These are phyloP conservation scores for Trichoderma sp. DNA, from an alignment of 2,329 filamentous ascomycete genomes.

Conservation along the genomic window DNA sequence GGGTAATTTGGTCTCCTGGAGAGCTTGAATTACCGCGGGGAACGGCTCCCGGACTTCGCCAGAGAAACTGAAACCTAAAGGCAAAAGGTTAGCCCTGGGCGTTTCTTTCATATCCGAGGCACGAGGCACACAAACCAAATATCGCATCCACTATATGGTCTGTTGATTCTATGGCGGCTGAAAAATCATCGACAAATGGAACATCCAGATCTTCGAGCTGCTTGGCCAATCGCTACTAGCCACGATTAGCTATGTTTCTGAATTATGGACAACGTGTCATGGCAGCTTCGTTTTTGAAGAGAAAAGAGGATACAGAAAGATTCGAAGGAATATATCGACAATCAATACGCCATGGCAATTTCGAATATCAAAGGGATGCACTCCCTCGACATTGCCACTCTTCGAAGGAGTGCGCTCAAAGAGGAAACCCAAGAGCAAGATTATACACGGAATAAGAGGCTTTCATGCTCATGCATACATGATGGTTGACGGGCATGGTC, in stretches of 20 bases:
- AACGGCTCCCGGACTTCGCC: constrained; percentile 95
- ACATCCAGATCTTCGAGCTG: constrained; percentile 84
- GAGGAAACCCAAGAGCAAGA: constrained; percentile 30
- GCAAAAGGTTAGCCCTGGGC: constrained; percentile 27
- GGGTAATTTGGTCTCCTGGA: constrained; percentile 73
- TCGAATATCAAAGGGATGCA: background rate
- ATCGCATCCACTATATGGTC: constrained; percentile 91
- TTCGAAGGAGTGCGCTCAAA: background rate
- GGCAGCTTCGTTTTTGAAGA: background rate
- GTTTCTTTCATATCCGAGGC: background rate
- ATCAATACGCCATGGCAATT: background rate
- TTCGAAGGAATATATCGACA: background rate
- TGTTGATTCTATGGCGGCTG: constrained; percentile 63
- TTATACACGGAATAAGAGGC: constrained; percentile 29
- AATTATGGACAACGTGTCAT: background rate
- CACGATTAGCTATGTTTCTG: constrained; percentile 37
- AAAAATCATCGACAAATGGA: constrained; percentile 83
- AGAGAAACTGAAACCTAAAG: constrained; percentile 82
- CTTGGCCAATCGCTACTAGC: constrained; percentile 71
- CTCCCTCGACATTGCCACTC: background rate
- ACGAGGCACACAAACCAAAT: constrained; percentile 67
- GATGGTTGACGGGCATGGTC: background rate
- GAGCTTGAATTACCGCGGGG: constrained; percentile 73
- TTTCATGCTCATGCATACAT: background rate
- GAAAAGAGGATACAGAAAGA: background rate